Evolutionary conservation across 1,284 basidiomycete species (phyloP).

Genomic region (Cutaneotrichosporon mucoides): DNA sequence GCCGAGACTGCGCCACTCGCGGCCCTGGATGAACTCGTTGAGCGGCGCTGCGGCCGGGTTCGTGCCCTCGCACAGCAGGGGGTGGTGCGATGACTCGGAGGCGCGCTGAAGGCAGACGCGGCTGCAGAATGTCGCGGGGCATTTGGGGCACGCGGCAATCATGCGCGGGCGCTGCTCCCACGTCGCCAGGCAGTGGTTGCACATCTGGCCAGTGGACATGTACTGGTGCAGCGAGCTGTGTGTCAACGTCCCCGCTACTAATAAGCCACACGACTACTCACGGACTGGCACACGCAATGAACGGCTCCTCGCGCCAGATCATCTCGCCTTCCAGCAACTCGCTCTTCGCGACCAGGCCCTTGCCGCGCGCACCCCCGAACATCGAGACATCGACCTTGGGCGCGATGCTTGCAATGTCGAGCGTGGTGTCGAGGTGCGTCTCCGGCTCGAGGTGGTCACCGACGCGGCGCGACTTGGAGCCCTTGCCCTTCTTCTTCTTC

Average conservation of each 20-base stretch:
- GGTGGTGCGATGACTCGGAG: slow-evolving; percentile 60
- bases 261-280: slow-evolving; percentile 22
- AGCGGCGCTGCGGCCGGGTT: slow-evolving; percentile 66
- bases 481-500: slow-evolving; percentile 19
- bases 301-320: slow-evolving; percentile 69
- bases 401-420: slow-evolving; percentile 62
- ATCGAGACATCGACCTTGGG: slow-evolving; percentile 63
- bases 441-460: slow-evolving; percentile 53
- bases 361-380: slow-evolving; percentile 70
- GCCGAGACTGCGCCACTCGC: slow-evolving; percentile 70
- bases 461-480: slow-evolving; percentile 16
- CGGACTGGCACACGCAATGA: slow-evolving; percentile 45
- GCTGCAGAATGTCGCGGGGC: slow-evolving; percentile 66
- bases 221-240: slow-evolving; percentile 26
- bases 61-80: slow-evolving; percentile 66
- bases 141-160: slow-evolving; percentile 30
- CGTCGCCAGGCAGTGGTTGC: slow-evolving; percentile 36
- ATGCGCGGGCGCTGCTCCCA: slow-evolving; percentile 27
- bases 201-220: slow-evolving; percentile 28
- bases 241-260: too few species aligned
- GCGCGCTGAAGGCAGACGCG: slow-evolving; percentile 60
- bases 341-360: slow-evolving; percentile 70
- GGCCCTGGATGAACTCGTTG: slow-evolving; percentile 58
- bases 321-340: slow-evolving; percentile 66
- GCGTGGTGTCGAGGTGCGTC: slow-evolving; percentile 62